phyloP scores from a whole-genome alignment of 768 basidiomycete genomes.

The Mycena alexandri region DNA sequence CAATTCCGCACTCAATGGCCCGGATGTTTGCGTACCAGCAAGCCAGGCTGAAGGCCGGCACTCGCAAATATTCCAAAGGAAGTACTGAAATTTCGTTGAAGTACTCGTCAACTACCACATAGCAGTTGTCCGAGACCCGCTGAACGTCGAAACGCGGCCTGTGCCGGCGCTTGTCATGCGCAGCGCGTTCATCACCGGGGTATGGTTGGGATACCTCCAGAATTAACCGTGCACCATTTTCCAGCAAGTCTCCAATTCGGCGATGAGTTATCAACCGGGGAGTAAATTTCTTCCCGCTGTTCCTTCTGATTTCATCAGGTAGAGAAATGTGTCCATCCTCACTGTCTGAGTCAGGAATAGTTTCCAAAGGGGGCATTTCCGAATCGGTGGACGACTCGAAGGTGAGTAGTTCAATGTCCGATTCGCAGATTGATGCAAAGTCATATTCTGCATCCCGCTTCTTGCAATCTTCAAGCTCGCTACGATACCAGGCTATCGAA shows the following conservation, averaged over 20 bases:
- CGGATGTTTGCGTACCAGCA: conserved; percentile 6
- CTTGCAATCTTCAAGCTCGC: neutral
- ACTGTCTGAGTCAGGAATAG: neutral
- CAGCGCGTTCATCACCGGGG: neutral
- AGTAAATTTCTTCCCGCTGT: neutral
- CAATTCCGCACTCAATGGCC: conserved; percentile 2
- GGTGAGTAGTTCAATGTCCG: neutral
- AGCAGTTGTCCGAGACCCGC: conserved; percentile 3
- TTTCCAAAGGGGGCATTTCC: neutral
- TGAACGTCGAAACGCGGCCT: neutral
- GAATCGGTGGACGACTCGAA: conserved; percentile 1
- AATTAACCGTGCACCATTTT: neutral
- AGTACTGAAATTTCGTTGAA: conserved; percentile 8
- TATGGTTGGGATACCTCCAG: conserved; percentile 7
- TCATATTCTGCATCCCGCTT: neutral
- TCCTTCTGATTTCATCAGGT: neutral
- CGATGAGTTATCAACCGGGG: too few relatives aligned
- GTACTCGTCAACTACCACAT: conserved; percentile 1
- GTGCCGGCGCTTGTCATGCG: neutral
- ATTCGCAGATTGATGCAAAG: neutral
- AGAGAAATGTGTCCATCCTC: neutral
- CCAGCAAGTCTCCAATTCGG: neutral
- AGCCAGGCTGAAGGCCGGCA: conserved; percentile 1
- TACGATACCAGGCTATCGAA: neutral
- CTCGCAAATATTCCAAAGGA: conserved; percentile 9